Conservation (phyloP, 73 alveolate species). For the Paramecium sexaurelia region DNA sequence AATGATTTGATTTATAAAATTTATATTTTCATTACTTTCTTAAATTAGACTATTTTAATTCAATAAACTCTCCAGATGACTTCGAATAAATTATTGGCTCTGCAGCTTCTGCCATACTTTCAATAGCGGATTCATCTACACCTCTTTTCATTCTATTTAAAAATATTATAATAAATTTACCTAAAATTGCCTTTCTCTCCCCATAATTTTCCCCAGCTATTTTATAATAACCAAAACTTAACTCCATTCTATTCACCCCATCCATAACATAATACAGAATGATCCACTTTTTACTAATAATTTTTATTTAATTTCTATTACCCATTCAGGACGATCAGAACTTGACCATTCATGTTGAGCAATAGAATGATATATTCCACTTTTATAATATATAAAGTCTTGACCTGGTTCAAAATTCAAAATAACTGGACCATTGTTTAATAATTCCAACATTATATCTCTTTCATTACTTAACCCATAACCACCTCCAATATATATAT, state of each 20-base stretch:
- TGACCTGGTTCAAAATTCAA: conserved; percentile 63
- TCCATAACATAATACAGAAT: conserved; percentile 69
- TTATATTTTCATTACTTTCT: neutral
- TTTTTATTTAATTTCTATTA: neutral
- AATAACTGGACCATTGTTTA: conserved; percentile 62
- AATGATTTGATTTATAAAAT: neutral
- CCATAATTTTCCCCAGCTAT: conserved; percentile 67
- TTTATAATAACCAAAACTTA: conserved; percentile 56
- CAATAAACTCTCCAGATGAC: conserved; percentile 23
- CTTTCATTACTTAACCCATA: conserved; percentile 66
- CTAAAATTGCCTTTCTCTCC: conserved; percentile 68
- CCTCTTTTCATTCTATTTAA: conserved; percentile 68
- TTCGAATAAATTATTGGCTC: conserved; percentile 13
- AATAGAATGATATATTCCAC: conserved; percentile 70
- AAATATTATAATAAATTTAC: neutral
- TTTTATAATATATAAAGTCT: conserved; percentile 67
- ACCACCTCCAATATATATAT: conserved; percentile 67
- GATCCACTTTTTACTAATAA: conserved; percentile 65
- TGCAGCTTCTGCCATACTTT: conserved; percentile 61
- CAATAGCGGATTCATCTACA: conserved; percentile 56
- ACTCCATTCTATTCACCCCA: conserved; percentile 71
- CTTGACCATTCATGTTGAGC: conserved; percentile 50
- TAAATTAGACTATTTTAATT: neutral
- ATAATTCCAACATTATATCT: conserved; percentile 62
- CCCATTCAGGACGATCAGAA: conserved; percentile 59